These are phyloP conservation scores for Epichloe uncinata DNA, from an alignment of 2,329 filamentous ascomycete species.

Conservation along the genomic window DNA sequence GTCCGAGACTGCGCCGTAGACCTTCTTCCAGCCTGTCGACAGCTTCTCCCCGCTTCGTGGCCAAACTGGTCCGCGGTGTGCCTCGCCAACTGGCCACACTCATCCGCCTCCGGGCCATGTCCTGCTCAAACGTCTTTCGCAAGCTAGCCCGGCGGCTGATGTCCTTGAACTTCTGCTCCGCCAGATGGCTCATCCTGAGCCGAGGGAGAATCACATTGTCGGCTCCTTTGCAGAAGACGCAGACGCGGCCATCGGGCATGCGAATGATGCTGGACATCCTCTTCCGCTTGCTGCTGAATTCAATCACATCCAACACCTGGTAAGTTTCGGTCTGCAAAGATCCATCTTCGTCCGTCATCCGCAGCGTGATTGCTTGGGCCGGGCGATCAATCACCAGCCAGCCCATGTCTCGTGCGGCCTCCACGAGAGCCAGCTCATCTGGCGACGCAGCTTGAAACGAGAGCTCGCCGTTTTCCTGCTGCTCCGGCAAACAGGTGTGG, in stretches of 20 bases:
- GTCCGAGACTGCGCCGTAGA: slow-evolving; percentile 17
- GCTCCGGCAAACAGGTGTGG: slow-evolving; percentile 74
- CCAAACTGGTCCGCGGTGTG: slow-evolving; percentile 28
- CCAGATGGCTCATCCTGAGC: slow-evolving; percentile 54
- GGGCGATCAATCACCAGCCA: slow-evolving; percentile 63
- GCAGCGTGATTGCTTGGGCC: slow-evolving; percentile 54
- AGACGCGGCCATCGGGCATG: slow-evolving; percentile 67
- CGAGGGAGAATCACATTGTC: slow-evolving; percentile 67
- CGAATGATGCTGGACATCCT: slow-evolving; percentile 78
- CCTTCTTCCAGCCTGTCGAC: slow-evolving; percentile 17
- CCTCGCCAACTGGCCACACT: slow-evolving; percentile 20
- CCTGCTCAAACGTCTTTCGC: slow-evolving; percentile 39
- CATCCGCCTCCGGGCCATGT: slow-evolving; percentile 21
- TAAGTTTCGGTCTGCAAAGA: slow-evolving; percentile 50
- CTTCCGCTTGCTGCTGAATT: slow-evolving; percentile 79
- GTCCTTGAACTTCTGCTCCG: slow-evolving; percentile 49
- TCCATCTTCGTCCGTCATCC: slow-evolving; percentile 39
- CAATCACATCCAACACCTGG: slow-evolving; percentile 70
- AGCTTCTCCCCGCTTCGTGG: slow-evolving; percentile 16
- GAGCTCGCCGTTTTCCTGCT: slow-evolving; percentile 50
- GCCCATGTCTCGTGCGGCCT: slow-evolving; percentile 69
- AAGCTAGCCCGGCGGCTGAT: slow-evolving; percentile 43
- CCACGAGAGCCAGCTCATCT: slow-evolving; percentile 71
- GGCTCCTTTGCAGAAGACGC: slow-evolving; percentile 75
- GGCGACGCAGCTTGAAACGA: slow-evolving; percentile 75